Evolutionary conservation across 495 filamentous ascomycete species (phyloP).

Genomic region (Penicillium angulare): DNA sequence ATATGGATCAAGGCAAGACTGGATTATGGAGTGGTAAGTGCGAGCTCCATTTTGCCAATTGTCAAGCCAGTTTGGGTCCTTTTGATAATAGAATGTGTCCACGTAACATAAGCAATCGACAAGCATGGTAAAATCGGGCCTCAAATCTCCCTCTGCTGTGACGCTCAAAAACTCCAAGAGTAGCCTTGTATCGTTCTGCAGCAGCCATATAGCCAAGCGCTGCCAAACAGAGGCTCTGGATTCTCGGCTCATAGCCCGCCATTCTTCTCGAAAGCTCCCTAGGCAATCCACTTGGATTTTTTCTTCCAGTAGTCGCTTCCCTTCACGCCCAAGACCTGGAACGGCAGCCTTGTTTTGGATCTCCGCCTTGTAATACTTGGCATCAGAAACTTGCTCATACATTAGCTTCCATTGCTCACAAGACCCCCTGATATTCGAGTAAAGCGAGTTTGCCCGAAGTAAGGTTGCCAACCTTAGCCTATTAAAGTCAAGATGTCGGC

Average conservation of each 20-base stretch:
- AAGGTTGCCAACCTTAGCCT: slow-evolving; percentile 16
- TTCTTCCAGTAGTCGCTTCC: slow-evolving; percentile 21
- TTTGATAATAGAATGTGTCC: slow-evolving; percentile 26
- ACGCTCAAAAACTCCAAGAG: slow-evolving; percentile 48
- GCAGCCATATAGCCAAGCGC: slow-evolving; percentile 48
- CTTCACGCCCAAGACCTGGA: slow-evolving; percentile 15
- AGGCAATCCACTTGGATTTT: slow-evolving; percentile 21
- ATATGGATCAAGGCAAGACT: slow-evolving; percentile 29
- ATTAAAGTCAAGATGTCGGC: too few relatives aligned
- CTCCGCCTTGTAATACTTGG: slow-evolving; percentile 19
- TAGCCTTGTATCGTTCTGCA: slow-evolving; percentile 43
- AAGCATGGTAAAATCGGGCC: slow-evolving; percentile 49
- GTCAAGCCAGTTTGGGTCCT: slow-evolving; percentile 13
- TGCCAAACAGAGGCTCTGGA: slow-evolving; percentile 47
- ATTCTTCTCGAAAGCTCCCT: slow-evolving; percentile 40
- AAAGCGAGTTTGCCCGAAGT: slow-evolving; percentile 24
- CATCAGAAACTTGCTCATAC: slow-evolving; percentile 26
- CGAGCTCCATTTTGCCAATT: slow-evolving; percentile 17
- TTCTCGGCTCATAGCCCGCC: slow-evolving; percentile 29
- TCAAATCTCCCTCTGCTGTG: slow-evolving; percentile 39
- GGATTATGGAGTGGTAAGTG: slow-evolving; percentile 27
- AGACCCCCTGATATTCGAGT: slow-evolving; percentile 13
- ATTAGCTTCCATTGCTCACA: slow-evolving; percentile 26
- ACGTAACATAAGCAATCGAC: slow-evolving; percentile 52
- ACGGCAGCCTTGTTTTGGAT: slow-evolving; percentile 10